Percentiles rank a stretch among this genome's conserved stretches.
Evolutionary conservation across 140 eudicot species (phyloP).

Genomic region (Stevia rebaudiana): DNA sequence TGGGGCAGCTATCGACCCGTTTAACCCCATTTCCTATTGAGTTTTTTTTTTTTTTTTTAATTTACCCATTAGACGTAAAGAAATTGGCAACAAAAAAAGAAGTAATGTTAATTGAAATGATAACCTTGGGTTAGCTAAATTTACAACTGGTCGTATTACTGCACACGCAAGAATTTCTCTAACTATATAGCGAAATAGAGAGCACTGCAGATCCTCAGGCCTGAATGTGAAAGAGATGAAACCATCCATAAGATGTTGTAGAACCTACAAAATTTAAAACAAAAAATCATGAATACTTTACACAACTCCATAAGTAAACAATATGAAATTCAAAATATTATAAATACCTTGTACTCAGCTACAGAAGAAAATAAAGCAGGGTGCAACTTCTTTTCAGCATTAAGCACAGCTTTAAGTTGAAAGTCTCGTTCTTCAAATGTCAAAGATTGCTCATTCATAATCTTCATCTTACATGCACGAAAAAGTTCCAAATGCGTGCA

Average conservation of each 20-base stretch:
- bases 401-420: constrained; percentile 62
- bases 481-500: constrained; percentile 82
- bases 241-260: constrained; percentile 93
- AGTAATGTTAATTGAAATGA: constrained; percentile 1
- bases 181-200: constrained; percentile 70
- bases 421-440: constrained; percentile 63
- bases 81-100: constrained; percentile 6
- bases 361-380: constrained; percentile 81
- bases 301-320: background rate
- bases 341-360: constrained; percentile 81
- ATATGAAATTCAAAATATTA: constrained; percentile 3
- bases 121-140: constrained; percentile 89
- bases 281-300: background rate
- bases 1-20: background rate
- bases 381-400: constrained; percentile 86
- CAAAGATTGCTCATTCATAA: constrained; percentile 49
- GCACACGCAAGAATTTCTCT: constrained; percentile 93
- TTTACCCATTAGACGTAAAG: background rate
- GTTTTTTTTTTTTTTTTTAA: background rate
- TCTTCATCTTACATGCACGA: constrained; percentile 70
- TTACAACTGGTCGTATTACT: constrained; percentile 82
- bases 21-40: background rate
- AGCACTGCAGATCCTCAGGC: constrained; percentile 80
- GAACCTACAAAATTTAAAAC: constrained; percentile 51
- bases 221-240: constrained; percentile 67